phyloP scores from a whole-genome alignment of 2,329 filamentous ascomycete genomes.

The Cladophialophora yegresii region DNA sequence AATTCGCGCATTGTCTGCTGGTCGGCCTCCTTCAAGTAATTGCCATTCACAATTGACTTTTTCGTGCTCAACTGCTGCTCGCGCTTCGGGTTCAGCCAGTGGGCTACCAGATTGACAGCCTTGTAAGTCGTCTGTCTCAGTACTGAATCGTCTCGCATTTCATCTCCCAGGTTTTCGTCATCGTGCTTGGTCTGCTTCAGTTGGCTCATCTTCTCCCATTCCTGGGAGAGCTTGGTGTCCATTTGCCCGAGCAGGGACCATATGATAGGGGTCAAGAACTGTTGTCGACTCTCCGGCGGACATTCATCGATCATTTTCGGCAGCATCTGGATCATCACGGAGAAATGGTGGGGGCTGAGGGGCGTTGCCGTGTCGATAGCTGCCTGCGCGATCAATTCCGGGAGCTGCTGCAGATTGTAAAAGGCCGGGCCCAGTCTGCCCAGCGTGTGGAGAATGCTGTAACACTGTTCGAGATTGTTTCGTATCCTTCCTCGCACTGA shows the following conservation, averaged over 20 bases:
- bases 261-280: slow-evolving; percentile 83
- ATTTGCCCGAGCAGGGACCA: slow-evolving; percentile 81
- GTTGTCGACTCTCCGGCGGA: slow-evolving; percentile 71
- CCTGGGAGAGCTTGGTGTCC: slow-evolving; percentile 79
- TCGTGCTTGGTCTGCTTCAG: slow-evolving; percentile 59
- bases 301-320: slow-evolving; percentile 90
- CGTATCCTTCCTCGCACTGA: slow-evolving; percentile 86
- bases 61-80: slow-evolving; percentile 53
- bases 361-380: slow-evolving; percentile 79
- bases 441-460: slow-evolving; percentile 92
- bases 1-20: slow-evolving; percentile 68
- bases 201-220: slow-evolving; percentile 77
- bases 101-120: slow-evolving; percentile 86
- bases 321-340: slow-evolving; percentile 86
- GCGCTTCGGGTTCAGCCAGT: slow-evolving; percentile 75
- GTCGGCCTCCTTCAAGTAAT: slow-evolving; percentile 39
- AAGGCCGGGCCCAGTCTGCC: slow-evolving; percentile 83
- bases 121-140: slow-evolving; percentile 89
- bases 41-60: slow-evolving; percentile 35
- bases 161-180: slow-evolving; percentile 80
- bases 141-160: slow-evolving; percentile 98
- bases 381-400: slow-evolving; percentile 77
- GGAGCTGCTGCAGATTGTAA: slow-evolving; percentile 84
- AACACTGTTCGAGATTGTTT: slow-evolving; percentile 88
- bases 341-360: slow-evolving; percentile 88